Conservation (phyloP, 148 eudicot genomes). For the Rhododendron williamsianum region DNA sequence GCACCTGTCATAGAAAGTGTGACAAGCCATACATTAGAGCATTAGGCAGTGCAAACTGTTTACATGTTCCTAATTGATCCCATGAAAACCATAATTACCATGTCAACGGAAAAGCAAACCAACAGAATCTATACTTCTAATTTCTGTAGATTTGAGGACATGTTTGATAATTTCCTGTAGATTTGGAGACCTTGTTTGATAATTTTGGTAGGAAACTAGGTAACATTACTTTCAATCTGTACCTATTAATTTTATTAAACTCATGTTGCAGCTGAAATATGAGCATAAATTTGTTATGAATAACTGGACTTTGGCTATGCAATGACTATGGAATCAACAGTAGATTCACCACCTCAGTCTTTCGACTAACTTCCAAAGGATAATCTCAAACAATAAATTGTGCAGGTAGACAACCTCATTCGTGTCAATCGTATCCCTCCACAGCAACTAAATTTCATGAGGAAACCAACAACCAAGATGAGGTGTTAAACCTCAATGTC, state of each 20-base stretch:
- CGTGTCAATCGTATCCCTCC: not conserved
- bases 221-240: not conserved
- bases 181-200: not conserved
- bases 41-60: not conserved
- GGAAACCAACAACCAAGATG: conserved; percentile 11
- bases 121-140: not conserved
- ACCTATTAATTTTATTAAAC: not conserved
- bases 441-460: not conserved
- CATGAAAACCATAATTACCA: not conserved
- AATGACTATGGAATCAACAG: not conserved
- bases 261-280: not conserved
- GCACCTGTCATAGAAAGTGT: not conserved
- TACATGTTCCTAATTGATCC: not conserved
- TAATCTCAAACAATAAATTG: not conserved
- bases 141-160: not conserved
- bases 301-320: not conserved
- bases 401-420: not conserved
- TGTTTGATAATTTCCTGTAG: not conserved
- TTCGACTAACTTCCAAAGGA: not conserved
- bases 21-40: conserved; percentile 1
- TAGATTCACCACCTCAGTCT: not conserved
- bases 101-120: not conserved
- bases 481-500: not conserved
- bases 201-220: not conserved
- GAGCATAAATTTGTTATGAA: not conserved